Evolutionary conservation across 495 filamentous ascomycete genomes (phyloP).

Genomic region (Rostrohypoxylon terebratum): DNA sequence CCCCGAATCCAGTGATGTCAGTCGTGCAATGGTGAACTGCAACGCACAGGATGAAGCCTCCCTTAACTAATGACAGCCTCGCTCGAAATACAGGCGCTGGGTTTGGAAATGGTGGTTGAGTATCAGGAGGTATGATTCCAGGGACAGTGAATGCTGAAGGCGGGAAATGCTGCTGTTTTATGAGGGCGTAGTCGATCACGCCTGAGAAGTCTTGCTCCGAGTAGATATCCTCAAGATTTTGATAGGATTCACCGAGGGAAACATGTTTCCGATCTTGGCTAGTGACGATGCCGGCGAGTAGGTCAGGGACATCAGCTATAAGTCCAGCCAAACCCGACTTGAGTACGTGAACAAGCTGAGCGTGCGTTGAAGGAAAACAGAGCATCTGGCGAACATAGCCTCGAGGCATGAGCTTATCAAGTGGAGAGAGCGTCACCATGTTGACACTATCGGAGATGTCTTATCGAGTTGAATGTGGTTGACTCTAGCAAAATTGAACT

Average conservation of each 20-base stretch:
- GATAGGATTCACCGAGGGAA: constrained; percentile 28
- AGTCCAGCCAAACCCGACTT: constrained; percentile 32
- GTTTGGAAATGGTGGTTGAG: constrained; percentile 30
- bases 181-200: constrained; percentile 34
- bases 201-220: constrained; percentile 33
- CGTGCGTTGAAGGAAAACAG: constrained; percentile 44
- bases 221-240: constrained; percentile 41
- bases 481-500: neutral
- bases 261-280: constrained; percentile 28
- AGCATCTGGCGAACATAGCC: constrained; percentile 46
- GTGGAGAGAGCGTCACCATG: constrained; percentile 37
- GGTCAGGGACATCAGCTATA: constrained; percentile 43
- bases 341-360: constrained; percentile 21
- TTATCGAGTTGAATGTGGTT: neutral
- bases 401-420: constrained; percentile 48
- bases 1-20: constrained; percentile 48
- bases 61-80: constrained; percentile 39
- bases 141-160: constrained; percentile 34
- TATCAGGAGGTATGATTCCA: constrained; percentile 37
- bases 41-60: constrained; percentile 43
- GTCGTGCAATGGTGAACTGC: constrained; percentile 46
- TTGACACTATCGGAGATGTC: neutral
- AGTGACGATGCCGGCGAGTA: constrained; percentile 42
- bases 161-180: constrained; percentile 39
- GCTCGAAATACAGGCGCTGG: constrained; percentile 45